Conservation (phyloP, 345 rosid species). For the Physaria fendleri region DNA sequence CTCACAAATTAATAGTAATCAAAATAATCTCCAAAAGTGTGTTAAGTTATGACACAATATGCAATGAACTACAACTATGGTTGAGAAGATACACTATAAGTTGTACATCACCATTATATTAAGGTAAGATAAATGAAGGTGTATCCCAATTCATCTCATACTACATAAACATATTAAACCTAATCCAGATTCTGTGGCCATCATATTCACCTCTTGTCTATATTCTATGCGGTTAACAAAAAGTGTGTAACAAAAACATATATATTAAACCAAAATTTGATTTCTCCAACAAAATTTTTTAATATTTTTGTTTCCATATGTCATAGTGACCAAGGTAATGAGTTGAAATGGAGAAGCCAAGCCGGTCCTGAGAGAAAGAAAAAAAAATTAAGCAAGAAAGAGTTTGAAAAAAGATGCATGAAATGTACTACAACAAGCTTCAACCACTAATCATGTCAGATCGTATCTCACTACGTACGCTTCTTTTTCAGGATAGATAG, state of each 20-base stretch:
- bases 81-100: neutral
- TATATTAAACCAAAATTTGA: too few species aligned
- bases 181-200: neutral
- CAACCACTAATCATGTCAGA: too few species aligned
- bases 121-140: neutral
- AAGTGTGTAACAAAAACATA: conserved; percentile 68
- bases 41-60: neutral
- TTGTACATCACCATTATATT: neutral
- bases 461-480: too few species aligned
- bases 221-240: conserved; percentile 76
- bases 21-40: neutral
- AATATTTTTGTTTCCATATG: too few species aligned
- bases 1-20: neutral
- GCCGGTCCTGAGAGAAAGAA: too few species aligned
- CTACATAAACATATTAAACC: neutral
- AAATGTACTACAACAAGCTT: too few species aligned
- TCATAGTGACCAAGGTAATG: too few species aligned
- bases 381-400: too few species aligned
- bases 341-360: too few species aligned
- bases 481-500: too few species aligned
- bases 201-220: conserved; percentile 63
- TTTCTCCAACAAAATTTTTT: too few species aligned
- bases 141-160: neutral
- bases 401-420: too few species aligned
- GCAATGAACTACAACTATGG: neutral